A percentile compares a stretch with the other conserved stretches of the same genome.
Conservation (phyloP, 805 yeast genomes). For the Monosporozyma servazzii region DNA sequence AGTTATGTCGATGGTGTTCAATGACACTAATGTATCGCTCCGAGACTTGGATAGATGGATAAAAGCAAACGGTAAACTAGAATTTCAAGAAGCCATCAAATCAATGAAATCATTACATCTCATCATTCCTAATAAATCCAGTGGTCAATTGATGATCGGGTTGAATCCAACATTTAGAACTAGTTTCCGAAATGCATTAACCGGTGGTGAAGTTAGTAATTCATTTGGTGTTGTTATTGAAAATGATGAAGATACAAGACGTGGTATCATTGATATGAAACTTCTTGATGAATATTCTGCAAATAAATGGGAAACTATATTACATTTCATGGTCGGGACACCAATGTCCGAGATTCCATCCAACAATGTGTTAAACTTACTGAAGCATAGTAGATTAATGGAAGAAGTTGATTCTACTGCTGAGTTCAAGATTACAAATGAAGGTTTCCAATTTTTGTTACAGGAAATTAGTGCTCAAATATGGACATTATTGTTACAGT, state of each 20-base stretch:
- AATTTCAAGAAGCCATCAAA: slow-evolving; percentile 66
- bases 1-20: slow-evolving; percentile 78
- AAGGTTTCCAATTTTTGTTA: slow-evolving; percentile 86
- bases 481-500: slow-evolving; percentile 86
- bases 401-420: slow-evolving; percentile 41
- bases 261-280: slow-evolving; percentile 46
- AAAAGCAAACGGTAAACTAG: slow-evolving; percentile 42
- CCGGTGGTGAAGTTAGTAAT: slow-evolving; percentile 60
- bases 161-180: slow-evolving; percentile 66
- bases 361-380: slow-evolving; percentile 66
- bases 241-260: slow-evolving; percentile 35
- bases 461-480: slow-evolving; percentile 92
- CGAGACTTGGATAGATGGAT: slow-evolving; percentile 71
- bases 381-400: slow-evolving; percentile 81
- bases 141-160: slow-evolving; percentile 28
- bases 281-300: slow-evolving; percentile 75
- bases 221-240: slow-evolving; percentile 72
- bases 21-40: slow-evolving; percentile 60
- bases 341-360: slow-evolving; percentile 62
- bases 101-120: slow-evolving; percentile 69
- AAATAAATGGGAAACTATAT: slow-evolving; percentile 85
- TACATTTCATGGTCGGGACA: slow-evolving; percentile 97
- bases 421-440: slow-evolving; percentile 65
- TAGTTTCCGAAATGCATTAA: slow-evolving; percentile 72
- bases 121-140: slow-evolving; percentile 34